Percentiles rank a stretch among this genome's conserved stretches.
These are phyloP conservation scores for Termitomyces sp. DNA, from an alignment of 768 basidiomycete genomes.

Conservation along the genomic window DNA sequence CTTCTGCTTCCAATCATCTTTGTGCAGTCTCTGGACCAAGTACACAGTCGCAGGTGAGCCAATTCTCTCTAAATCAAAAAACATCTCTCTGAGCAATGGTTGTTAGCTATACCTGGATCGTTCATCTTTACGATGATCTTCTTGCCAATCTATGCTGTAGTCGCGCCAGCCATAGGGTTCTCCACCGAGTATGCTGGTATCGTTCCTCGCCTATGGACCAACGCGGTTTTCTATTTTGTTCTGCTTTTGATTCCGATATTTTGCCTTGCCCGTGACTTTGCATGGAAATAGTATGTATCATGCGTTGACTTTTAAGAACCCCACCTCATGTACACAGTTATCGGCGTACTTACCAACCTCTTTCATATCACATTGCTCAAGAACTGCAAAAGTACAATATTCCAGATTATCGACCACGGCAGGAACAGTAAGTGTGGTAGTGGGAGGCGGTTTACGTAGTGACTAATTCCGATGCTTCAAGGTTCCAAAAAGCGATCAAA, in stretches of 20 bases:
- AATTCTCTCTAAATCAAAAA: not conserved
- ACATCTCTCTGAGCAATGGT: not conserved
- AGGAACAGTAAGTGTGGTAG: constrained; percentile 75
- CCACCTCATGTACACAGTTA: constrained; percentile 49
- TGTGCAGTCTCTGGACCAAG: constrained; percentile 92
- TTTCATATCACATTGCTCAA: constrained; percentile 97
- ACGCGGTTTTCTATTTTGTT: constrained; percentile 85
- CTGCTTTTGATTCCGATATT: constrained; percentile 80
- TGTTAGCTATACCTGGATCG: constrained; percentile 89
- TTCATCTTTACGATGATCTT: constrained; percentile 96
- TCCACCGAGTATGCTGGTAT: constrained; percentile 89
- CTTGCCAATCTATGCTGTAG: constrained; percentile 82
- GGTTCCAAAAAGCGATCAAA: constrained; percentile 99
- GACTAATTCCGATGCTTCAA: constrained; percentile 22
- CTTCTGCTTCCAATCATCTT: not conserved
- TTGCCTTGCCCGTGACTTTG: constrained; percentile 84
- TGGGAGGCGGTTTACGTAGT: not conserved
- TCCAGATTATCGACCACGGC: constrained; percentile 92
- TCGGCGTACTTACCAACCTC: constrained; percentile 82
- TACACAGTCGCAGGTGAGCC: constrained; percentile 86
- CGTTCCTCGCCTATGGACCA: constrained; percentile 86
- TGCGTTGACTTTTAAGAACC: not conserved
- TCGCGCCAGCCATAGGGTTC: constrained; percentile 84
- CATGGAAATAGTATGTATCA: constrained; percentile 90
- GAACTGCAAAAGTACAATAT: constrained; percentile 99